Conservation (phyloP, 495 filamentous ascomycete genomes). For the Neurospora pannonica region DNA sequence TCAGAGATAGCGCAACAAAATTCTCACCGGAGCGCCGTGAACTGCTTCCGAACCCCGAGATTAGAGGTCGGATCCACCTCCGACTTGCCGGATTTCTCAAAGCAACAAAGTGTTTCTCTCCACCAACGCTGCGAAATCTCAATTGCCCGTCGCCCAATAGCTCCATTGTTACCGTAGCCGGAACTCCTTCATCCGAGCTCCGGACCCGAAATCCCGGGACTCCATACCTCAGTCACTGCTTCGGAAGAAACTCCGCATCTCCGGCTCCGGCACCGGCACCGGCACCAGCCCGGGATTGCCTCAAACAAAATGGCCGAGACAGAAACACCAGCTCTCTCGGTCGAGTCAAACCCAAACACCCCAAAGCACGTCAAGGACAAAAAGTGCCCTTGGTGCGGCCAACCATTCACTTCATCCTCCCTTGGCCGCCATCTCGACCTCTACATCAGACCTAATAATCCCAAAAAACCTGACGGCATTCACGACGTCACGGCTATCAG, state of each 20-base stretch:
- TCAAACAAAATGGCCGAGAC: conserved; percentile 18
- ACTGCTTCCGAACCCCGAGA: not conserved
- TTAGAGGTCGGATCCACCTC: not conserved
- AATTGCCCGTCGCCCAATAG: not conserved
- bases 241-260: not conserved
- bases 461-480: conserved; percentile 69
- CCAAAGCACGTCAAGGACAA: conserved; percentile 58
- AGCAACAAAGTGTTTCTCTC: not conserved
- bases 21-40: not conserved
- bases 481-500: conserved; percentile 83
- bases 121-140: not conserved
- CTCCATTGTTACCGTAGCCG: not conserved
- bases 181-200: not conserved
- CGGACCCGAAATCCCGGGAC: not conserved
- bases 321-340: not conserved
- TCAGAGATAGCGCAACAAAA: not conserved
- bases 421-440: conserved; percentile 88
- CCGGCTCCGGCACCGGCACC: not conserved
- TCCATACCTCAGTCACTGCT: not conserved
- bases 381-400: conserved; percentile 73
- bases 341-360: conserved; percentile 2
- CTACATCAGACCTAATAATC: conserved; percentile 81
- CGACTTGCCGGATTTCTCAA: not conserved
- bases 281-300: not conserved
- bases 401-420: conserved; percentile 82